Base-by-base conservation (phyloP, 2,329 filamentous ascomycete species). In the Neofusicoccum parvum region DNA sequence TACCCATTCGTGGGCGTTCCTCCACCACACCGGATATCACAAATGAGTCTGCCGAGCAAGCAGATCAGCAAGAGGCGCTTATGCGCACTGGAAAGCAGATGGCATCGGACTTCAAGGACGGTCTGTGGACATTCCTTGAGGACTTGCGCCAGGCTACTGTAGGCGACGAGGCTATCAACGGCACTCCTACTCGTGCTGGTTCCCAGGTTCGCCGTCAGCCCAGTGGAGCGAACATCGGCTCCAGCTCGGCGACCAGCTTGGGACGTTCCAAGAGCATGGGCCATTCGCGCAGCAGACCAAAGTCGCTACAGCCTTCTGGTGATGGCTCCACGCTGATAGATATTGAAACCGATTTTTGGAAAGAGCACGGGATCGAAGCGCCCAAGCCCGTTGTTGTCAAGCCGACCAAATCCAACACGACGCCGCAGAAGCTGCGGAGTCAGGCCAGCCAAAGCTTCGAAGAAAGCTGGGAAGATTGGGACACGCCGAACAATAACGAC, bases 141-240 rank as follows among this genome's bases (percentile, higher is more conserved):
- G 95, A 99, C 74, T 88, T 99, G 54, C 87, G 94, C 70, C 95
- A 98, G 78, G 96, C 94, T 14, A 97, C 95, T 0, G 93, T 99
- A 6, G 95, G 95, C 27, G 95, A 99, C 64, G 95, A 99, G 80
- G 92, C 89, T 15, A 87, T 92, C 68, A 88, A 83, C 67, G 89
- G 87, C 15, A 50, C 53, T 37, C 41, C 37, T 3, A 27, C 50
- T 20, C 62, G 62, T 23, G 7, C 34, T 9, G 43, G 45, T 17
- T 23, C 53, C 12, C 53, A 50, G n/a, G 14, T 59, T 17, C 51
- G 62, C 11, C 62, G 62, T 36, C 64, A 50, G 23, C 53, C 64
- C 37, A 60, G 54, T n/a, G 54, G 49, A 43, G 53, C 45, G 15
- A 54, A 64, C 9, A 46, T 54, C 15, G 59, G 46, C 12, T 54